Conservation (phyloP, 768 basidiomycete genomes). For the Dioszegia hungarica region DNA sequence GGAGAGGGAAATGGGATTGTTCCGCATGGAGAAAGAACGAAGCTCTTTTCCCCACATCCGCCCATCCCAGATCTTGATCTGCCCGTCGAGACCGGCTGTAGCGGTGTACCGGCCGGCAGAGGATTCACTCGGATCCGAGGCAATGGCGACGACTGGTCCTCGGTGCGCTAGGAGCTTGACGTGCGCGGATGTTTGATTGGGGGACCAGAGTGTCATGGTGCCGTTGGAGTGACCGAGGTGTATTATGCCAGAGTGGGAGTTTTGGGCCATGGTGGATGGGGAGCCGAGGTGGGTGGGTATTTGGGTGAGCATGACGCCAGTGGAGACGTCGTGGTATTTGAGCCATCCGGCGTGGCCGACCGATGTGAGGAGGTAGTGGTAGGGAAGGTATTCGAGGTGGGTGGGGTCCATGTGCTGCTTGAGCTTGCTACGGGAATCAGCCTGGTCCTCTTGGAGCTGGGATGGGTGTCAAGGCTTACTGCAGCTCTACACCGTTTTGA, state of each 20-base stretch:
- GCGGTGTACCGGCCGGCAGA: slow-evolving; percentile 85
- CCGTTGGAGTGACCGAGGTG: slow-evolving; percentile 94
- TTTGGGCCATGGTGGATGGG: slow-evolving; percentile 81
- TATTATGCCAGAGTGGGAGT: slow-evolving; percentile 86
- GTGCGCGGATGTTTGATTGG: slow-evolving; percentile 83
- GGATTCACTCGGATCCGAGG: slow-evolving; percentile 67
- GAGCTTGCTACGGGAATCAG: slow-evolving; percentile 39
- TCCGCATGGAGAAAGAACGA: slow-evolving; percentile 64
- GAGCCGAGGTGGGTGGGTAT: slow-evolving; percentile 87
- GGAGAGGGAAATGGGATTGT: slow-evolving; percentile 60
- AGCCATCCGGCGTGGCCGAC: slow-evolving; percentile 83
- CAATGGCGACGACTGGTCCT: slow-evolving; percentile 74
- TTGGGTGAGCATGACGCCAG: slow-evolving; percentile 75
- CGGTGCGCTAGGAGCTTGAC: slow-evolving; percentile 87
- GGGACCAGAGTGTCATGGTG: slow-evolving; percentile 88
- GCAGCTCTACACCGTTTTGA: slow-evolving; percentile 84
- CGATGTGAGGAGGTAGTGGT: slow-evolving; percentile 87
- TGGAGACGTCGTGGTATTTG: slow-evolving; percentile 96
- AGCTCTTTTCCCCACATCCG: slow-evolving; percentile 90
- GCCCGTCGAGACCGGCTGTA: slow-evolving; percentile 78
- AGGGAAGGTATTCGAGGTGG: slow-evolving; percentile 83
- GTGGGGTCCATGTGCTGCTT: slow-evolving; percentile 70
- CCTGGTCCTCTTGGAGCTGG: background rate
- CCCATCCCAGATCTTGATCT: slow-evolving; percentile 93
- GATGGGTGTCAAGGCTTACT: slow-evolving; percentile 52